A percentile compares a stretch with the other conserved stretches of the same genome.
phyloP scores from a whole-genome alignment of 176 grass and related monocot species.

The Eremochloa ophiuroides region DNA sequence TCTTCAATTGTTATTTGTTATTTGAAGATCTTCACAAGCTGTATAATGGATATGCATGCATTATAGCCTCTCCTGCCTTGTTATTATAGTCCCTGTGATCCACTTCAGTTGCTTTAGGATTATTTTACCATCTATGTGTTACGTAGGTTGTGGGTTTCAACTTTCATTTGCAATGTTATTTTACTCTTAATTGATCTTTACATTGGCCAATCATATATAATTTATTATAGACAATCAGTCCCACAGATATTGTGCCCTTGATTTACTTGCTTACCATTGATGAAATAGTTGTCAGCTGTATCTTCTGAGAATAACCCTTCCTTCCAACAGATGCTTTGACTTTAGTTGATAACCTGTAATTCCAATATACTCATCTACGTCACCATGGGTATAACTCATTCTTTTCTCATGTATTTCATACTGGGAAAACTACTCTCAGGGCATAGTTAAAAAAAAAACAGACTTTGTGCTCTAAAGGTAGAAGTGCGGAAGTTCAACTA shows the following conservation, averaged over 20 bases:
- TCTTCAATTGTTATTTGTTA: constrained; percentile 18
- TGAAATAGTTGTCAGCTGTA: constrained; percentile 8
- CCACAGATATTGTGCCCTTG: background rate
- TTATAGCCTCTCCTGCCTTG: background rate
- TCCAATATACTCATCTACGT: background rate
- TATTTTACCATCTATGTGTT: background rate
- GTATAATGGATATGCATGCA: background rate
- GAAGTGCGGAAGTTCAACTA: background rate
- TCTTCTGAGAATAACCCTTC: background rate
- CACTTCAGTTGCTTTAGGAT: background rate
- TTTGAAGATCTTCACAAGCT: constrained; percentile 5
- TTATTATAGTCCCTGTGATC: background rate
- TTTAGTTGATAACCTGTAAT: background rate
- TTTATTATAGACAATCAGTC: background rate
- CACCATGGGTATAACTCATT: background rate
- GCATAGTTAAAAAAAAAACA: background rate
- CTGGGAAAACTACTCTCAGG: background rate
- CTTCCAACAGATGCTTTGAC: background rate
- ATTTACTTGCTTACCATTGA: background rate
- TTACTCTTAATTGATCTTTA: background rate
- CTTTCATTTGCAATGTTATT: constrained; percentile 2
- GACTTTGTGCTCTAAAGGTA: constrained; percentile 9
- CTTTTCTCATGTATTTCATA: background rate
- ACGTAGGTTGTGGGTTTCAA: background rate
- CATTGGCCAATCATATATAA: background rate